Conservation (phyloP, 2,329 filamentous ascomycete genomes). For the Metarhizium humberi region DNA sequence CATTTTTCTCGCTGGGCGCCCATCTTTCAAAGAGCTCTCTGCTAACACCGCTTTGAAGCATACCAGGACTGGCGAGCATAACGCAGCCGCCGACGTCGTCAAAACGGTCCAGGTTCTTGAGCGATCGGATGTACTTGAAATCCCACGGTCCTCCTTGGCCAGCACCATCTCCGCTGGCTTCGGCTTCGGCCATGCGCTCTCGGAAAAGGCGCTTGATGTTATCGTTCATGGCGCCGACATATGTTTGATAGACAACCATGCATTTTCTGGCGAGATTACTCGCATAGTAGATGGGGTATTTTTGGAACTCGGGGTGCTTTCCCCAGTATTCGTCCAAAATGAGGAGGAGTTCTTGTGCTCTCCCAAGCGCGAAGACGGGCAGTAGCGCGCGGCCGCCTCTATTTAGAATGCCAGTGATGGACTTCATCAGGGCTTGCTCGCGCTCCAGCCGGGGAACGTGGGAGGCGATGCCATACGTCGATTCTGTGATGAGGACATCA, state of each 20-base stretch:
- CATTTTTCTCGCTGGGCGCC: slow-evolving; percentile 94
- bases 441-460: slow-evolving; percentile 85
- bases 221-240: slow-evolving; percentile 97
- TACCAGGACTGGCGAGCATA: slow-evolving; percentile 95
- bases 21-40: slow-evolving; percentile 87
- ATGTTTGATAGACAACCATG: slow-evolving; percentile 98
- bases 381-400: slow-evolving; percentile 86
- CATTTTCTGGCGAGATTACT: slow-evolving; percentile 91
- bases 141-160: slow-evolving; percentile 89
- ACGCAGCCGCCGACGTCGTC: slow-evolving; percentile 94
- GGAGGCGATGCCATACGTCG: slow-evolving; percentile 91
- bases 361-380: slow-evolving; percentile 88
- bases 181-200: slow-evolving; percentile 84
- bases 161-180: slow-evolving; percentile 64
- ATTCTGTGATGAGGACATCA: slow-evolving; percentile 94
- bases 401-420: slow-evolving; percentile 83
- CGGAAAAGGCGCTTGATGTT: slow-evolving; percentile 96
- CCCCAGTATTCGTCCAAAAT: slow-evolving; percentile 97
- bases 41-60: slow-evolving; percentile 95
- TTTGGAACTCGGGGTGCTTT: slow-evolving; percentile 79
- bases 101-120: slow-evolving; percentile 90
- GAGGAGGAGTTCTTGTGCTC: slow-evolving; percentile 86
- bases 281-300: slow-evolving; percentile 93
- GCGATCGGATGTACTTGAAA: slow-evolving; percentile 84
- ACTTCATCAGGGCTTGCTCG: slow-evolving; percentile 90